Conservation (phyloP, 768 basidiomycete species). For the Pulveroboletus ravenelii region DNA sequence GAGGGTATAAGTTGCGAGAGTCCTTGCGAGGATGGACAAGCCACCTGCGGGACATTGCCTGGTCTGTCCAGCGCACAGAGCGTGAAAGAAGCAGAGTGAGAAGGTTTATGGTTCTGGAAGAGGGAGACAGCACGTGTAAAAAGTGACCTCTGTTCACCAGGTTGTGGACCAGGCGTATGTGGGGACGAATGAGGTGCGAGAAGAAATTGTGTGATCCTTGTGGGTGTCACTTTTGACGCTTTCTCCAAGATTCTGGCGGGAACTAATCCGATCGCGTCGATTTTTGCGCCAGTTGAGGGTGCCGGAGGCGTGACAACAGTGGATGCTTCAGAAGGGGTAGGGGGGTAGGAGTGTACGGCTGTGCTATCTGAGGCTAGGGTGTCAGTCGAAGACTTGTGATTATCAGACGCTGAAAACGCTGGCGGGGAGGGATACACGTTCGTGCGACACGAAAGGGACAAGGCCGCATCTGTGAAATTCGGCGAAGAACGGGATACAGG, state of each 20-base stretch:
- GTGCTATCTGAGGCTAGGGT: slow-evolving; percentile 31
- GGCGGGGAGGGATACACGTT: slow-evolving; percentile 29
- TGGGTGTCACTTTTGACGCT: slow-evolving; percentile 8
- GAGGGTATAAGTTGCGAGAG: slow-evolving; percentile 29
- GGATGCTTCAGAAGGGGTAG: slow-evolving; percentile 42
- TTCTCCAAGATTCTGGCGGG: not conserved
- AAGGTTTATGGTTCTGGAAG: slow-evolving; percentile 47
- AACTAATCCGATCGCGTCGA: slow-evolving; percentile 16
- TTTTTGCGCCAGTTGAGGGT: slow-evolving; percentile 27
- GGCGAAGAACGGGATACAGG: slow-evolving; percentile 46
- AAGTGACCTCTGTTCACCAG: slow-evolving; percentile 36
- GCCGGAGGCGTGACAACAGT: slow-evolving; percentile 32
- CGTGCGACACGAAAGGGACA: slow-evolving; percentile 51
- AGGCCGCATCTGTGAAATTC: slow-evolving; percentile 46
- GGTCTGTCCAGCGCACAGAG: slow-evolving; percentile 32
- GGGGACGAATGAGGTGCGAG: slow-evolving; percentile 44
- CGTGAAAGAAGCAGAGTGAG: slow-evolving; percentile 60
- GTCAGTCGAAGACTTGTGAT: slow-evolving; percentile 23
- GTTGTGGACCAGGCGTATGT: slow-evolving; percentile 27
- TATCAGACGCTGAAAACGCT: slow-evolving; percentile 7
- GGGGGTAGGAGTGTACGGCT: slow-evolving; percentile 52
- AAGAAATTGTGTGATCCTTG: slow-evolving; percentile 45
- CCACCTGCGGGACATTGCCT: slow-evolving; percentile 9
- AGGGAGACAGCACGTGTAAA: slow-evolving; percentile 48
- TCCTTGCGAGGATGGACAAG: slow-evolving; percentile 20